Percentiles rank a stretch among this genome's conserved stretches.
Conservation (phyloP, 306 rosid genomes). For the Vigna unguiculata region DNA sequence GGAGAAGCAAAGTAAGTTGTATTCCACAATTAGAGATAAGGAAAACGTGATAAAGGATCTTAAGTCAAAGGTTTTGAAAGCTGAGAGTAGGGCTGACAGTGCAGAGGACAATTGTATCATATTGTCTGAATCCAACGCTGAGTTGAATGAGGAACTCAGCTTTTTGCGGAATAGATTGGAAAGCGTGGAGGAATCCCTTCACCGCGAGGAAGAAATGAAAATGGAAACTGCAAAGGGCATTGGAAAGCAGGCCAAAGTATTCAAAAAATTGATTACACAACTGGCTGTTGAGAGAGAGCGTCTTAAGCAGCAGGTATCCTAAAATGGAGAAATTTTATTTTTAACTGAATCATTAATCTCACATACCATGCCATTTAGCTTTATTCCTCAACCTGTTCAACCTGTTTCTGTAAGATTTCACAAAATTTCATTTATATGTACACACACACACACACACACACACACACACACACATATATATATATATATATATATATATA, state of each 20-base stretch:
- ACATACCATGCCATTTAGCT: background rate
- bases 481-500: too few relatives aligned
- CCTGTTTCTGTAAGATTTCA: constrained; percentile 11
- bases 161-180: constrained; percentile 62
- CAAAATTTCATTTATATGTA: background rate
- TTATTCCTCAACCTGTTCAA: background rate
- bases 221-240: constrained; percentile 65
- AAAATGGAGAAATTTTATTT: constrained; percentile 16
- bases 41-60: constrained; percentile 70
- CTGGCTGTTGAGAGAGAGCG: constrained; percentile 85
- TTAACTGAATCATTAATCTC: constrained; percentile 25
- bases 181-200: constrained; percentile 65
- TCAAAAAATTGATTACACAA: constrained; percentile 63
- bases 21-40: constrained; percentile 71
- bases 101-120: constrained; percentile 71
- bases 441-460: too few relatives aligned
- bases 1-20: constrained; percentile 69
- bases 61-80: constrained; percentile 66
- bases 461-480: too few relatives aligned
- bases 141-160: constrained; percentile 64
- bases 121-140: constrained; percentile 74
- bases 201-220: constrained; percentile 66
- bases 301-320: constrained; percentile 71
- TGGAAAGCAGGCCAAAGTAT: constrained; percentile 56
- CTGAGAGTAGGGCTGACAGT: constrained; percentile 66